These are phyloP conservation scores for Orbilia blumenaviensis DNA, from an alignment of 2,329 filamentous ascomycete species.

Conservation along the genomic window DNA sequence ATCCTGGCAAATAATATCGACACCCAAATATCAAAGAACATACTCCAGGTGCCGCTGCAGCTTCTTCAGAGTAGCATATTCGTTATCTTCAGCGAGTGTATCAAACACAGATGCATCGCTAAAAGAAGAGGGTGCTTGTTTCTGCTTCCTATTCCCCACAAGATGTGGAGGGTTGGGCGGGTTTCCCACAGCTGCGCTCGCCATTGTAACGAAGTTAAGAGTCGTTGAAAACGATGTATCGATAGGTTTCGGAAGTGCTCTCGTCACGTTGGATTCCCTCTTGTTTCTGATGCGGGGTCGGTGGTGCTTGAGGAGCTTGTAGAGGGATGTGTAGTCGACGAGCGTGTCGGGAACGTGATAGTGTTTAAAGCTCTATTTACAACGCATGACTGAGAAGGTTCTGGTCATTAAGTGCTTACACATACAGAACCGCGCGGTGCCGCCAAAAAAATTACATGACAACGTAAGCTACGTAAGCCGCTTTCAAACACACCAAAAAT, in stretches of 20 bases:
- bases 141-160: conserved; percentile 29
- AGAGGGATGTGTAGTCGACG: too few relatives aligned
- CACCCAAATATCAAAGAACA: conserved; percentile 58
- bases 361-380: too few relatives aligned
- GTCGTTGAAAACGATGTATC: neutral
- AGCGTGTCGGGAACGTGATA: too few relatives aligned
- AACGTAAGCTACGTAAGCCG: too few relatives aligned
- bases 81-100: conserved; percentile 80
- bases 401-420: too few relatives aligned
- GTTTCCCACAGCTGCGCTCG: conserved; percentile 9
- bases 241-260: neutral
- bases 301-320: too few relatives aligned
- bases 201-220: neutral
- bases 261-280: too few relatives aligned
- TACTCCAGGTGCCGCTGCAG: conserved; percentile 95
- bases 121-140: conserved; percentile 35
- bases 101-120: conserved; percentile 71
- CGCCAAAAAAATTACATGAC: too few relatives aligned
- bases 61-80: conserved; percentile 95
- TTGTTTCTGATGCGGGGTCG: too few relatives aligned
- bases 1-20: neutral
- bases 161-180: conserved; percentile 12
- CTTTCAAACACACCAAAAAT: too few relatives aligned
- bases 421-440: too few relatives aligned
- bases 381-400: too few relatives aligned